phyloP scores from a whole-genome alignment of 75 land plant species.

The Gnetum montanum region DNA sequence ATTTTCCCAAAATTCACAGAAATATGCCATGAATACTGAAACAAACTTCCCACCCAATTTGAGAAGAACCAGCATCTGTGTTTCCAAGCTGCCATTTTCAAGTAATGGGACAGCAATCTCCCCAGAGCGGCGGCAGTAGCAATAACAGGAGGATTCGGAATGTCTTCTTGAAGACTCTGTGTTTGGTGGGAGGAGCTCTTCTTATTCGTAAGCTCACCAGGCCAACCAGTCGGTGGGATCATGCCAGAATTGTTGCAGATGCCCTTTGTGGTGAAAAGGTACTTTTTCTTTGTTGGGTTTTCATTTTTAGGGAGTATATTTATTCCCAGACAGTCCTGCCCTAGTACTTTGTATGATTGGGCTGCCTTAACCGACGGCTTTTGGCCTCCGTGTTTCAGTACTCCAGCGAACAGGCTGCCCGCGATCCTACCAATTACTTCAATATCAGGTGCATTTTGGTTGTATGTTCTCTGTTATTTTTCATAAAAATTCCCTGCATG shows the following conservation, averaged over 20 bases:
- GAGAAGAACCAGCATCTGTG: too few relatives aligned
- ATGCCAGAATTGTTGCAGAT: slow-evolving; percentile 71
- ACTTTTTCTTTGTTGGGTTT: not conserved
- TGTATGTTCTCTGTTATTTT: not conserved
- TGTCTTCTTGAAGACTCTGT: slow-evolving; percentile 50
- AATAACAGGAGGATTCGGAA: slow-evolving; percentile 39
- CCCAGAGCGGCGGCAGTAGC: slow-evolving; percentile 15
- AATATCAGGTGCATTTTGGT: slow-evolving; percentile 59
- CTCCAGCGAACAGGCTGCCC: slow-evolving; percentile 74
- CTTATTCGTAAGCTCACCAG: slow-evolving; percentile 67
- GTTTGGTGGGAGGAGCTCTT: slow-evolving; percentile 62
- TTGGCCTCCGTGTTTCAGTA: slow-evolving; percentile 25
- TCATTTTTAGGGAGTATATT: too few relatives aligned
- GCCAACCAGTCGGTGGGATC: slow-evolving; percentile 91
- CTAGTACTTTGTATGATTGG: too few relatives aligned
- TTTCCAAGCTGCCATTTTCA: too few relatives aligned
- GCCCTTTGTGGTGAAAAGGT: slow-evolving; percentile 93
- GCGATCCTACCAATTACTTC: slow-evolving; percentile 83
- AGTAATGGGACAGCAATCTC: too few relatives aligned
- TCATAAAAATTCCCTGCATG: too few relatives aligned
- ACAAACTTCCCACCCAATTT: too few relatives aligned
- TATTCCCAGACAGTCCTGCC: too few relatives aligned
- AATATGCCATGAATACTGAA: too few relatives aligned
- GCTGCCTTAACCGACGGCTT: slow-evolving; percentile 2
- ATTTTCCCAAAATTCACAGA: too few relatives aligned